Conservation (phyloP, 2,329 filamentous ascomycete species). For the Aspergillus sp. region DNA sequence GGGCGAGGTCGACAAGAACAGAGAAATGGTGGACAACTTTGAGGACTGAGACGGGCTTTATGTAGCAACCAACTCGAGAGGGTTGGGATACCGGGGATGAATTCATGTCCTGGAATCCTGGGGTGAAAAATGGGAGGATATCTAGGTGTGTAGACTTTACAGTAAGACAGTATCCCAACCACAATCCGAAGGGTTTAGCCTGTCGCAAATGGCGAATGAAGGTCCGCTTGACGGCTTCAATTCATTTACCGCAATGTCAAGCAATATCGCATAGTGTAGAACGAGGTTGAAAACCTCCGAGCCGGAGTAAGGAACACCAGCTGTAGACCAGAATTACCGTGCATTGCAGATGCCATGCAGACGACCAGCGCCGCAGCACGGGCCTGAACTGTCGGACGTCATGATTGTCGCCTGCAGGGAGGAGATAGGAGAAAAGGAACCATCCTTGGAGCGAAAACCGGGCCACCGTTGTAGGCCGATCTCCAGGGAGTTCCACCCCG, state of each 20-base stretch:
- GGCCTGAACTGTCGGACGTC: slow-evolving; percentile 6
- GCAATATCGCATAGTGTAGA: neutral
- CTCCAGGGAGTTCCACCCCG: neutral
- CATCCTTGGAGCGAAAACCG: neutral
- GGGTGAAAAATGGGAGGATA: slow-evolving; percentile 9
- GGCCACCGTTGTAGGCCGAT: slow-evolving; percentile 6
- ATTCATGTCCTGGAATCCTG: neutral
- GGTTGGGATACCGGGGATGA: slow-evolving; percentile 7
- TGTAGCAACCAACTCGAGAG: slow-evolving; percentile 1
- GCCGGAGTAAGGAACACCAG: neutral
- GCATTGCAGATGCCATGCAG: slow-evolving; percentile 14
- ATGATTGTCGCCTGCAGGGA: slow-evolving; percentile 6
- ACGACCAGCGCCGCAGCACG: slow-evolving; percentile 2
- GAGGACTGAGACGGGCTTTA: slow-evolving; percentile 2
- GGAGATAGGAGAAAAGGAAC: slow-evolving; percentile 1
- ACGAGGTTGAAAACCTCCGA: neutral
- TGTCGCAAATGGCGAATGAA: neutral
- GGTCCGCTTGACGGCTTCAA: neutral
- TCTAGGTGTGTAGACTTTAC: slow-evolving; percentile 5
- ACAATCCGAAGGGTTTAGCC: neutral
- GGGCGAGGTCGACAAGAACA: neutral
- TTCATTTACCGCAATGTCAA: neutral
- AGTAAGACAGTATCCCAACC: neutral
- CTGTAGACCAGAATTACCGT: slow-evolving; percentile 8
- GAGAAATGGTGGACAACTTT: neutral